Percentiles rank a stretch among this genome's conserved stretches.
phyloP scores from a whole-genome alignment of 257 asterid genomes.

The Penstemon newberryi region DNA sequence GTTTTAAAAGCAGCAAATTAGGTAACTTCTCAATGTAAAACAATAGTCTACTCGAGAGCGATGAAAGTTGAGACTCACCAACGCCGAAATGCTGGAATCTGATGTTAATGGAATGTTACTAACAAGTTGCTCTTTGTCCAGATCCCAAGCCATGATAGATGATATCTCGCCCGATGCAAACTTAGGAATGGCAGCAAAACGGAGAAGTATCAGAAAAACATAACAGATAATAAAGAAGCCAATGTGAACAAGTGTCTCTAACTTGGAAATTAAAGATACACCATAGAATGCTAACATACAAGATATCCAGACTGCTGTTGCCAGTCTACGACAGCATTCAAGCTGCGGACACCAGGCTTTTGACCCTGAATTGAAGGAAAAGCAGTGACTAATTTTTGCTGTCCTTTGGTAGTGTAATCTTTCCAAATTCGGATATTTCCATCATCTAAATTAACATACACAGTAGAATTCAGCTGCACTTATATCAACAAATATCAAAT shows the following conservation, averaged over 20 bases:
- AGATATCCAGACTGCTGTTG: conserved; percentile 96
- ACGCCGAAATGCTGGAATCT: conserved; percentile 81
- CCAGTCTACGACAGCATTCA: conserved; percentile 98
- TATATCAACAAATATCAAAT: conserved; percentile 12
- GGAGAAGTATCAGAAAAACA: conserved; percentile 8
- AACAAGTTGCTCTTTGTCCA: conserved; percentile 94
- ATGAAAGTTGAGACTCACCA: conserved; percentile 56
- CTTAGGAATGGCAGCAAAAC: conserved; percentile 39
- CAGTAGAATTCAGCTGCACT: conserved; percentile 21
- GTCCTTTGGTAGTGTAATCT: conserved; percentile 70
- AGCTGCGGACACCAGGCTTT: conserved; percentile 79
- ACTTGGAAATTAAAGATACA: neutral
- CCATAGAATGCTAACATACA: conserved; percentile 27
- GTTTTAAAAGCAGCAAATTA: neutral
- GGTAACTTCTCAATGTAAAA: neutral
- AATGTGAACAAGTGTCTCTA: neutral
- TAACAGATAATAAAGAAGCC: conserved; percentile 9
- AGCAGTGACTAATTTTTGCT: conserved; percentile 84
- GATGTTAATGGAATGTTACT: conserved; percentile 68
- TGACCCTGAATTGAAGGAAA: conserved; percentile 89
- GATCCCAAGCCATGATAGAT: conserved; percentile 94
- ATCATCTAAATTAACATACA: conserved; percentile 55
- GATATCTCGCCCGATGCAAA: conserved; percentile 87
- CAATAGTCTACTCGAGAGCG: neutral
- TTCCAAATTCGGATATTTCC: conserved; percentile 95